phyloP scores from a whole-genome alignment of 805 yeast species.

The Metschnikowia continentalis region DNA sequence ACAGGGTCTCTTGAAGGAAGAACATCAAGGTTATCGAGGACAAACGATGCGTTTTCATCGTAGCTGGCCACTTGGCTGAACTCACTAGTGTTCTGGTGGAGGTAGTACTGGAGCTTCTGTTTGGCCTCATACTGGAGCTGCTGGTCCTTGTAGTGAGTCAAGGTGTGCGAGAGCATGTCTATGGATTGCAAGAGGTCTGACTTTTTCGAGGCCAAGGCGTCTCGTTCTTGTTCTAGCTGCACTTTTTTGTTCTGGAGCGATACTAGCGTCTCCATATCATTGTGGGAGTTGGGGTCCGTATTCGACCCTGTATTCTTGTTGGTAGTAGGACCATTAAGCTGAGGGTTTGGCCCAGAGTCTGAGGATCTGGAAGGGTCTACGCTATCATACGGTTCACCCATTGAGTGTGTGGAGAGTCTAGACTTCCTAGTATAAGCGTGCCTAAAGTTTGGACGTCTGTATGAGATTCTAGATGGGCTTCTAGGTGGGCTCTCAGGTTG shows the following conservation, averaged over 20 bases:
- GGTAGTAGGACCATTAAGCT: neutral
- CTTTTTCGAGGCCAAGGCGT: slow-evolving; percentile 8
- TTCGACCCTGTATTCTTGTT: too few relatives aligned
- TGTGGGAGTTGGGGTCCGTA: too few relatives aligned
- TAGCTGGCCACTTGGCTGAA: slow-evolving; percentile 7
- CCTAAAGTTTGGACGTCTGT: too few relatives aligned
- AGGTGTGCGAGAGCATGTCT: slow-evolving; percentile 7
- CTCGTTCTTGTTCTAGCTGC: slow-evolving; percentile 11
- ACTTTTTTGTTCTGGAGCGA: slow-evolving; percentile 12
- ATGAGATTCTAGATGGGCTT: neutral
- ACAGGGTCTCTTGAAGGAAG: slow-evolving; percentile 34
- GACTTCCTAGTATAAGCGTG: too few relatives aligned
- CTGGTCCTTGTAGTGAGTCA: slow-evolving; percentile 11
- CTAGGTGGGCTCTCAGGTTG: neutral
- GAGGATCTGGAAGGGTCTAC: neutral
- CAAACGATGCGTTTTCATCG: slow-evolving; percentile 14
- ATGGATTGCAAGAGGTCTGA: slow-evolving; percentile 8
- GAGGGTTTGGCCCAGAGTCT: slow-evolving; percentile 5
- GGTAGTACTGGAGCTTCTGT: slow-evolving; percentile 15
- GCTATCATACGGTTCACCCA: too few relatives aligned
- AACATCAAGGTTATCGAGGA: slow-evolving; percentile 27
- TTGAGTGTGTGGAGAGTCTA: too few relatives aligned
- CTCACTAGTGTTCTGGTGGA: slow-evolving; percentile 17
- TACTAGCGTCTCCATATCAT: slow-evolving; percentile 11
- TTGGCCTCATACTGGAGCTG: slow-evolving; percentile 13